Percentiles rank a stretch among this genome's conserved stretches.
Conservation (phyloP, 768 basidiomycete species). For the Xerocomellus dryophilus region DNA sequence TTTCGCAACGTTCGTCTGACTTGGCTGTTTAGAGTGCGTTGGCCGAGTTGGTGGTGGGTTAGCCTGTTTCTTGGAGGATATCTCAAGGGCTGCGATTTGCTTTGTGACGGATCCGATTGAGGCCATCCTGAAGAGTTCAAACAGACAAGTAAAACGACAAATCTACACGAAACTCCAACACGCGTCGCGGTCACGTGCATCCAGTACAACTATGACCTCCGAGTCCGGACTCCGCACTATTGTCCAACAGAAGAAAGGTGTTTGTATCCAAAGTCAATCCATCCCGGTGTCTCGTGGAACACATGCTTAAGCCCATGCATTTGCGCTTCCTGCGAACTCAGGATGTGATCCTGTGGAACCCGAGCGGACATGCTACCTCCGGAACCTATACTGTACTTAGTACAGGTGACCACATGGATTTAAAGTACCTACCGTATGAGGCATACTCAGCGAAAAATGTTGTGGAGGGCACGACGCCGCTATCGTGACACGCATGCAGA, state of each 20-base stretch:
- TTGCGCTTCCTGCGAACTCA: slow-evolving; percentile 26
- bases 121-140: slow-evolving; percentile 31
- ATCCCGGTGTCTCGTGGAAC: slow-evolving; percentile 48
- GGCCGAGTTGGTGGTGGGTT: slow-evolving; percentile 29
- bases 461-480: slow-evolving; percentile 48
- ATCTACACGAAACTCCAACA: slow-evolving; percentile 12
- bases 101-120: slow-evolving; percentile 54
- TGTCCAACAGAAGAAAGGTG: background rate
- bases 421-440: slow-evolving; percentile 42
- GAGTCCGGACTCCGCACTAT: background rate
- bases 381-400: slow-evolving; percentile 39
- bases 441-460: slow-evolving; percentile 58
- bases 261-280: slow-evolving; percentile 54
- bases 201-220: background rate
- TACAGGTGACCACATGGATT: background rate
- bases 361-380: slow-evolving; percentile 48
- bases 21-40: slow-evolving; percentile 50
- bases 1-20: slow-evolving; percentile 63
- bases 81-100: slow-evolving; percentile 68
- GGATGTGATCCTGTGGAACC: slow-evolving; percentile 45
- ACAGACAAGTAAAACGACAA: background rate
- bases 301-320: slow-evolving; percentile 47
- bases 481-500: slow-evolving; percentile 31
- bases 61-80: slow-evolving; percentile 49
- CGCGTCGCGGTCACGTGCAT: slow-evolving; percentile 31